Base-by-base conservation (phyloP, 257 asterid genomes). In the Solanum infundibuliforme region DNA sequence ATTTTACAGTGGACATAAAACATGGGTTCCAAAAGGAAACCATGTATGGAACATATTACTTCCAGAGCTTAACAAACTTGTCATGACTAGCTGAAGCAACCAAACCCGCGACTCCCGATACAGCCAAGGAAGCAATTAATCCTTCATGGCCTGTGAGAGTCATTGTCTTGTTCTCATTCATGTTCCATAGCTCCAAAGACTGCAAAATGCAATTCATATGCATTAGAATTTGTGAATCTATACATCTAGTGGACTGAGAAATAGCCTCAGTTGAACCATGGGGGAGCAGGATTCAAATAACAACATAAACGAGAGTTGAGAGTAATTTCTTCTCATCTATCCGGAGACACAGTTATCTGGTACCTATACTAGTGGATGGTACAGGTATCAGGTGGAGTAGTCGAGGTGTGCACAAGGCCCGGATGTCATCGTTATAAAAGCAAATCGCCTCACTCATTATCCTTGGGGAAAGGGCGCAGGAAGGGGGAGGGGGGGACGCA, bases 61-160 rank as follows among this genome's bases (percentile, higher is more conserved):
- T 96, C 98, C 98, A 97, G 69, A 97, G 93, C 91, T 95, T 97
- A 11, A 97, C 95, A 9, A 92, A 89, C 86, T 93, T 95, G 93
- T 97, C 99, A 34, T 97, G 99, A 79, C 98, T 95, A 46, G 98
- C 98, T 4, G 99, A 97, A 55, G 99, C 99, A 27, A 97, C 96
- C 87, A 95, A 87, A n/a, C 98, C 98, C 3, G 94, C 92, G 23
- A 32, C 95, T 0, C 95, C 81, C 1, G 99, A 97, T 12, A 92
- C 98, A 0, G 99, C 98, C 93, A 97, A 85, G 7, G 98, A 93
- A 1, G 98, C 94, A 1, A 97, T 93, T 93, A 95, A 85, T 83
- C 98, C 96, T 14, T 95, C 98, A 66, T 96, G 99, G 3, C 97
- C 98, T 0, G 97, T 73, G 21, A 96, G 93, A 21, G 96, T 93